These are phyloP conservation scores for Taiozyma onychis DNA, from an alignment of 1,139 yeast genomes.

Conservation along the genomic window DNA sequence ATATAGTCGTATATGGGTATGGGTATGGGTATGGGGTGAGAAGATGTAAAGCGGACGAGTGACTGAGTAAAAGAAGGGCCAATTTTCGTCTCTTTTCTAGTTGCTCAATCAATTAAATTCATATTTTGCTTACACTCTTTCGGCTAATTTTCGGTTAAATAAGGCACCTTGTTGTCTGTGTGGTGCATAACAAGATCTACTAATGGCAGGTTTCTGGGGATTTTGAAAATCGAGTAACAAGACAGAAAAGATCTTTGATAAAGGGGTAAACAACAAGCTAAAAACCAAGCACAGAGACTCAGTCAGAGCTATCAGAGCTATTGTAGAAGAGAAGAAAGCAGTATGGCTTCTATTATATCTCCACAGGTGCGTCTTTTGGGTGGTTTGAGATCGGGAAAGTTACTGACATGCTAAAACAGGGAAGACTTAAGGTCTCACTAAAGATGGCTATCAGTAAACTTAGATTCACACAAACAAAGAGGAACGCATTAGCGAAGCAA, in stretches of 20 bases:
- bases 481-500: slow-evolving; percentile 75
- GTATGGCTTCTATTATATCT: slow-evolving; percentile 22
- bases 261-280: not conserved
- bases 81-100: too few species aligned
- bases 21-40: too few species aligned
- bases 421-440: slow-evolving; percentile 60
- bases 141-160: too few species aligned
- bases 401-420: slow-evolving; percentile 8
- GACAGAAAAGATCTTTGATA: not conserved
- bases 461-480: slow-evolving; percentile 76
- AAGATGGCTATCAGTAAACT: slow-evolving; percentile 81
- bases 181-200: too few species aligned
- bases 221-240: not conserved
- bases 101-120: too few species aligned
- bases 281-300: not conserved
- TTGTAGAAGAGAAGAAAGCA: not conserved
- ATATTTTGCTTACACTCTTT: too few species aligned
- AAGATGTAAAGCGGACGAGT: too few species aligned
- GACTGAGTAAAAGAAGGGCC: too few species aligned
- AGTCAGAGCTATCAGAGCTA: not conserved
- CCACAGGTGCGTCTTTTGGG: slow-evolving; percentile 20
- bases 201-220: not conserved
- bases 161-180: too few species aligned
- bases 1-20: too few species aligned
- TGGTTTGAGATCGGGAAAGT: not conserved